Evolutionary conservation across 768 basidiomycete species (phyloP), one percentile per base, ranked within the genome.

Genomic region (Symmetrospora coprosmae): DNA sequence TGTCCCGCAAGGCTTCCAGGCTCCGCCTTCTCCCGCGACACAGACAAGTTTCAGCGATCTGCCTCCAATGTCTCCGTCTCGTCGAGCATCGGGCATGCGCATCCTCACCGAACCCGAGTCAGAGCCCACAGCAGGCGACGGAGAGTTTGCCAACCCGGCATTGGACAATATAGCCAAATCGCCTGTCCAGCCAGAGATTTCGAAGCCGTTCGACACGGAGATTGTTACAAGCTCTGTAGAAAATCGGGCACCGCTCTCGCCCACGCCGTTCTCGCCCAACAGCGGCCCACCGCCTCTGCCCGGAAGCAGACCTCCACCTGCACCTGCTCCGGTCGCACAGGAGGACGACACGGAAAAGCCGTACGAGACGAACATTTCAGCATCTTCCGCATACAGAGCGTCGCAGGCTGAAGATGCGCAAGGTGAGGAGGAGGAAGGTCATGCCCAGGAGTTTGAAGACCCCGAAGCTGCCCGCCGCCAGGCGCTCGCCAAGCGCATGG

Each of bases 401-500:
- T 25, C 51, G 5, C 25, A 27, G 21, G 9, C 8, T 11, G 45
- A n/a, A 7, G 23, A 58, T 23, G 41, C 25, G 7, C 25, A 28
- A 17, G 55, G n/a, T 9, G 55, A 43, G 13, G 55, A 50, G 49
- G 49, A 46, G 31, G n/a, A n/a, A n/a, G n/a, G n/a, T n/a, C n/a
- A n/a, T n/a, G n/a, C n/a, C n/a, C n/a, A n/a, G n/a, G 55, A 58
- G 55, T 58, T 45, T 31, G 40, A 58, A 34, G 55, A 58, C 21
- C 55, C 55, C 16, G 62, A 63, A 58, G 56, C 45, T 23, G 55
- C 46, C 9, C 27, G 62, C 13, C n/a, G 56, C 16, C 62, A 59
- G 34, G 30, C 51, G 2, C n/a, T 63, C 17, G 56, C 62, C 9
- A 53, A 53, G 13, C n/a, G 62, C 19, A 63, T 63, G 62, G 62